Evolutionary conservation across 2,329 filamentous ascomycete species (phyloP), one percentile per base, ranked within the genome.

Genomic region (Biscogniauxia sp.): DNA sequence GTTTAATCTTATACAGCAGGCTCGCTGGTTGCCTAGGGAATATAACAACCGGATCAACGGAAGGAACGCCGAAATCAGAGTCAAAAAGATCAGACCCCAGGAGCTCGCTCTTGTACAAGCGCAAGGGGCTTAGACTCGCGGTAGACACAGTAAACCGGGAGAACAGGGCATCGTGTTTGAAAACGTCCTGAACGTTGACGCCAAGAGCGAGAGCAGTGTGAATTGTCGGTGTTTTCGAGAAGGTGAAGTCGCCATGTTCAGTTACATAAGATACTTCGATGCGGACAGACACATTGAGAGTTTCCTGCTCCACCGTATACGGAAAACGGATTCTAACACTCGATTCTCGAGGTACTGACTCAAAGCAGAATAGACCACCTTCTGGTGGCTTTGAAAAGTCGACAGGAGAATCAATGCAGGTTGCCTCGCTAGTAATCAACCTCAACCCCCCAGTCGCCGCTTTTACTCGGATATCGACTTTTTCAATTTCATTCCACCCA

Each of bases 121-220:
- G 84, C 9, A 98, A 75, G 0, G 95, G 95, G 28, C 89, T 88
- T 23, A 84, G 74, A 59, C 83, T 91, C 0, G 92, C 89, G 0
- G 93, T 93, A 13, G 92, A 93, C 56, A 99, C 89, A 15, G 91
- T 96, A 73, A 99, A 99, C 9, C 89, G 89, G 0, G 93, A 97
- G 71, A 95, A 95, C 0, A 98, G 81, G 0, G 86, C 83, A 7
- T 87, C 79, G 64, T 92, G 87, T 72, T 97, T 96, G 80, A 98
- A 98, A 26, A 96, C 86, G 68, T 99, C 95, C 70, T 98, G 93
- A 5, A 99, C 95, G 66, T 98, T 98, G 64, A 99, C 95, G 2
- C 94, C 93, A 3, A 99, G 82, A 0, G 92, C 91, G 4, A 99
- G 80, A 1, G 90, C 84, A 1, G 95, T 89, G 2, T 88, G 84